Percentiles rank a stretch among this genome's conserved stretches.
These are phyloP conservation scores for Aspergillus sclerotiicarbonarius DNA, from an alignment of 495 filamentous ascomycete species.

Conservation along the genomic window DNA sequence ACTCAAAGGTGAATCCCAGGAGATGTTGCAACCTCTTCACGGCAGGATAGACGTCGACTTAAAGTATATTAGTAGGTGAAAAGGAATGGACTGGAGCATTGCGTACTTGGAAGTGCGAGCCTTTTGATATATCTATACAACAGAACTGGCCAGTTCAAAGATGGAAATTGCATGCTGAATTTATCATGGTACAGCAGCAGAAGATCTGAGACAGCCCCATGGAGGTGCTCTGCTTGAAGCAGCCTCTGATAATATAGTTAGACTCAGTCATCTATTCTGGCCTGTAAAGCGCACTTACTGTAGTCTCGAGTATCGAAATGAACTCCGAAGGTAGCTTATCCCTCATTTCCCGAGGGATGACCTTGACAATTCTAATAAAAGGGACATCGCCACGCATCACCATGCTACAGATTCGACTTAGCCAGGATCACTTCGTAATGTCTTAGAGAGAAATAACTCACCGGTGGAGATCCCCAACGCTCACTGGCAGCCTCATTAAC, in stretches of 20 bases:
- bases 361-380: slow-evolving; percentile 40
- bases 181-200: slow-evolving; percentile 60
- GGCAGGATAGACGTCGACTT: slow-evolving; percentile 70
- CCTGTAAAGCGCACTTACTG: slow-evolving; percentile 36
- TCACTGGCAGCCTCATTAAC: slow-evolving; percentile 62
- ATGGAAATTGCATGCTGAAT: slow-evolving; percentile 69
- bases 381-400: slow-evolving; percentile 46
- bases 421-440: background rate
- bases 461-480: slow-evolving; percentile 60
- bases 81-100: background rate
- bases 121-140: slow-evolving; percentile 68
- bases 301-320: slow-evolving; percentile 54
- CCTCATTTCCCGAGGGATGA: slow-evolving; percentile 65
- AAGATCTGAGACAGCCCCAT: slow-evolving; percentile 59
- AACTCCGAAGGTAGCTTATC: slow-evolving; percentile 61
- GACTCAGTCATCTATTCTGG: background rate
- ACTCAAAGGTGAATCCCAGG: slow-evolving; percentile 56
- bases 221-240: slow-evolving; percentile 56
- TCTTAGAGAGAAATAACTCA: slow-evolving; percentile 25
- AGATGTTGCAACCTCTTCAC: slow-evolving; percentile 57
- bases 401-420: slow-evolving; percentile 22
- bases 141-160: slow-evolving; percentile 64
- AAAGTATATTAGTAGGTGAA: slow-evolving; percentile 15
- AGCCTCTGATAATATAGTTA: slow-evolving; percentile 29
- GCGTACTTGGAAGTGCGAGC: slow-evolving; percentile 74